Conservation (phyloP, 164 flowering plant genomes). For the Litsea cubeba region DNA sequence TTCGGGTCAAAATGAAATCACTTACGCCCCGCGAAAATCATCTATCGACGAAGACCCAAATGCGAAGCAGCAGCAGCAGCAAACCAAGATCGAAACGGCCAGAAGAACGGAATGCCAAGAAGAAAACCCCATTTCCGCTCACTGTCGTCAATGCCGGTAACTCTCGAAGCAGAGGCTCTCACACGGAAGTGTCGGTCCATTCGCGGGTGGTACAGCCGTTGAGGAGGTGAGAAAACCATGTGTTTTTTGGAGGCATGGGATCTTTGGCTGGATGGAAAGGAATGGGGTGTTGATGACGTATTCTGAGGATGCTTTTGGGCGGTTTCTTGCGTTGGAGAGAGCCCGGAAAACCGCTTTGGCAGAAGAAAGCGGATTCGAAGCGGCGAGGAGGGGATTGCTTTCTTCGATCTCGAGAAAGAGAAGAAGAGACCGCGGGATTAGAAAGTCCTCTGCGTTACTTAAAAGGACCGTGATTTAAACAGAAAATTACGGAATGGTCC, state of each 20-base stretch:
- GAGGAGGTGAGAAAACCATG: not conserved
- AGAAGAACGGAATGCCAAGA: constrained; percentile 20
- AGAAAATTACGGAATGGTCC: too few relatives aligned
- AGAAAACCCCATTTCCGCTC: constrained; percentile 33
- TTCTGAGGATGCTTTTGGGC: constrained; percentile 13
- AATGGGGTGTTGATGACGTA: constrained; percentile 26
- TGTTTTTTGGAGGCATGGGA: constrained; percentile 11
- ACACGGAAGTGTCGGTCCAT: not conserved
- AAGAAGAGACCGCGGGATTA: too few relatives aligned
- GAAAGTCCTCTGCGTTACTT: too few relatives aligned
- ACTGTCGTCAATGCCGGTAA: not conserved
- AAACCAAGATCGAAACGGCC: constrained; percentile 25
- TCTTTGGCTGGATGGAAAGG: constrained; percentile 13
- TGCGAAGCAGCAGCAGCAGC: constrained; percentile 25
- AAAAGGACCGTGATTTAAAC: too few relatives aligned
- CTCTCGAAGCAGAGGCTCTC: constrained; percentile 8
- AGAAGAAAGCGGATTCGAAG: not conserved
- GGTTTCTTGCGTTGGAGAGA: not conserved
- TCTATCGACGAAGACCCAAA: constrained; percentile 50
- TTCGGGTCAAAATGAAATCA: constrained; percentile 2
- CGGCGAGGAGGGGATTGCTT: not conserved
- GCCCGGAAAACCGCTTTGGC: not conserved
- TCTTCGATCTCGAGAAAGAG: too few relatives aligned
- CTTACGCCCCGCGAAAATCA: constrained; percentile 74
- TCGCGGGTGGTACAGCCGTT: not conserved